Evolutionary conservation across 2,329 filamentous ascomycete species (phyloP).

Genomic region (Fusarium sarcochroum): DNA sequence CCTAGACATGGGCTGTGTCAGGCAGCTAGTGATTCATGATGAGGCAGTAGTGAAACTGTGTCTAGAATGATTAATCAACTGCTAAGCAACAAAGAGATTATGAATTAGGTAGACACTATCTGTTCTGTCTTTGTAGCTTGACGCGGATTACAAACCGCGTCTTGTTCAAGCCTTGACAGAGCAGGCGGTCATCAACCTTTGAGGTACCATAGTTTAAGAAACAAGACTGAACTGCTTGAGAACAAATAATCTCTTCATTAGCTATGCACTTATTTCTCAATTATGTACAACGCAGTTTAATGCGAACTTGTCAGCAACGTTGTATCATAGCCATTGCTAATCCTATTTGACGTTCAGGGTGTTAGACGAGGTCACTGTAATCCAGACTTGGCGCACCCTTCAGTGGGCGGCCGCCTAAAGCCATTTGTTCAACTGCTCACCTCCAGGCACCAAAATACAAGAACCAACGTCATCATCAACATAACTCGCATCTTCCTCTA

Average conservation of each 20-base stretch:
- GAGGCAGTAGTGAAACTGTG: background rate
- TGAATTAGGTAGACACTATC: constrained; percentile 6
- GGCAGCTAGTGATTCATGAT: background rate
- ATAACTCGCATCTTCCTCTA: constrained; percentile 3
- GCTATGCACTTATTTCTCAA: too few relatives aligned
- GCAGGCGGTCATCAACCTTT: background rate
- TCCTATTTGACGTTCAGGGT: constrained; percentile 5
- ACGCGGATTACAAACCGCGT: constrained; percentile 16
- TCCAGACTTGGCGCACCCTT: constrained; percentile 27
- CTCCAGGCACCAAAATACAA: constrained; percentile 41
- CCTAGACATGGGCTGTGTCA: constrained; percentile 1
- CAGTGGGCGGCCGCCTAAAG: constrained; percentile 37
- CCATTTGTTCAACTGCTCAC: background rate
- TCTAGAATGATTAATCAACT: background rate
- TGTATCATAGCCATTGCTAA: background rate
- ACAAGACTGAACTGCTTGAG: background rate
- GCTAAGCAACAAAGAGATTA: background rate
- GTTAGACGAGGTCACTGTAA: constrained; percentile 11
- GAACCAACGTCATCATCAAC: constrained; percentile 32
- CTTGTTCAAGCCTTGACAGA: background rate
- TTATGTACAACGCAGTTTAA: too few relatives aligned
- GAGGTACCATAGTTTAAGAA: background rate
- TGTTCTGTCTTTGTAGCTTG: background rate
- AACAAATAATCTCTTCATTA: too few relatives aligned
- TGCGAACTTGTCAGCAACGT: too few relatives aligned